phyloP scores from a whole-genome alignment of 306 rosid species.

The Arachis stenosperma region DNA sequence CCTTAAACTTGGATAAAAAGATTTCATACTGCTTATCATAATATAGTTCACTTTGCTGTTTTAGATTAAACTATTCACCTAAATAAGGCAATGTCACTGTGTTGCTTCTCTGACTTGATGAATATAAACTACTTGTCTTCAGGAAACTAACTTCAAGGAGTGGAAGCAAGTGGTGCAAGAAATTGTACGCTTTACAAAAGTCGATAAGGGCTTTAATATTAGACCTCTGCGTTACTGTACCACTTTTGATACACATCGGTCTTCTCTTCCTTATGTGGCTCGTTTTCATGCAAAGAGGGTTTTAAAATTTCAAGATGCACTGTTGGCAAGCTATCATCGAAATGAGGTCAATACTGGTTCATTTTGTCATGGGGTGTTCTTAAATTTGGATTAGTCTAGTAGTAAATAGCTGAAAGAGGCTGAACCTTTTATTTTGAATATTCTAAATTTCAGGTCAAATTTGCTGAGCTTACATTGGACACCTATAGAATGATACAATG shows the following conservation, averaged over 20 bases:
- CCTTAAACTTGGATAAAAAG: conserved; percentile 7
- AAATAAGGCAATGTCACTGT: conserved; percentile 23
- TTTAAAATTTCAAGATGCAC: conserved; percentile 82
- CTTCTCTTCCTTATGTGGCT: conserved; percentile 81
- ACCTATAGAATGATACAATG: conserved; percentile 90
- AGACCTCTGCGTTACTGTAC: conserved; percentile 86
- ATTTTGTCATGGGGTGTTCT: conserved; percentile 11
- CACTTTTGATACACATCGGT: conserved; percentile 67
- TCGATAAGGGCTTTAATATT: conserved; percentile 62
- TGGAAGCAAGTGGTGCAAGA: conserved; percentile 98
- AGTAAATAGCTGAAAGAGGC: conserved; percentile 22
- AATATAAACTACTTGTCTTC: conserved; percentile 46
- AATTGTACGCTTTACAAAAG: conserved; percentile 79
- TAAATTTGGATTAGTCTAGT: conserved; percentile 25
- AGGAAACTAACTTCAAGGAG: conserved; percentile 91
- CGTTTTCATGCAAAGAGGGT: conserved; percentile 96
- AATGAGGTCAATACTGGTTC: conserved; percentile 71
- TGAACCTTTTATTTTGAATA: conserved; percentile 39
- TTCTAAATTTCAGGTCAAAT: conserved; percentile 77
- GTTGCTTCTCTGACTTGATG: conserved; percentile 43
- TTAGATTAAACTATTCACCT: conserved; percentile 20
- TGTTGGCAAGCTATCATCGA: conserved; percentile 85
- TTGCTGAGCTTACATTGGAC: conserved; percentile 93
- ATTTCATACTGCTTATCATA: conserved; percentile 8
- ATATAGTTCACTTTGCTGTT: conserved; percentile 30